These are phyloP conservation scores for Mesembryanthemum crystallinum DNA, from an alignment of 148 eudicot genomes.

Conservation along the genomic window DNA sequence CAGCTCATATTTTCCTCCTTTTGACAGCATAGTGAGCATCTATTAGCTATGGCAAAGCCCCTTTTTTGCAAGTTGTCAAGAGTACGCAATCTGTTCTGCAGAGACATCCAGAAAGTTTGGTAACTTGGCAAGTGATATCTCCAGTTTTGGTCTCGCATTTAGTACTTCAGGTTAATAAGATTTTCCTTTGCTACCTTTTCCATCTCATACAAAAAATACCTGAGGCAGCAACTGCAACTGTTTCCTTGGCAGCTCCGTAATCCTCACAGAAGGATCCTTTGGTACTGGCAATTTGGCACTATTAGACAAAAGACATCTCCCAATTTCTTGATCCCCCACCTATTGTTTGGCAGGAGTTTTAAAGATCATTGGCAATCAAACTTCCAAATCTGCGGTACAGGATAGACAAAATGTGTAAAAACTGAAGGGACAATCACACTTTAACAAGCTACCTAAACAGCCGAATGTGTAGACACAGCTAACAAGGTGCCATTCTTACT, in stretches of 20 bases:
- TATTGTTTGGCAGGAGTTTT: slow-evolving; percentile 19
- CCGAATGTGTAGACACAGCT: slow-evolving; percentile 9
- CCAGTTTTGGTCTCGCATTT: too few relatives aligned
- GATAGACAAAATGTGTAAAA: neutral
- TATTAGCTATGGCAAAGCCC: too few relatives aligned
- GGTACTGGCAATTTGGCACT: slow-evolving; percentile 84
- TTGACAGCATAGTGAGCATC: too few relatives aligned
- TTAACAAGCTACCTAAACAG: neutral
- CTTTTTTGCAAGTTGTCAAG: too few relatives aligned
- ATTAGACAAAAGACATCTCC: slow-evolving; percentile 92
- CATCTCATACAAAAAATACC: slow-evolving; percentile 39
- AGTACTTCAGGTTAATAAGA: too few relatives aligned
- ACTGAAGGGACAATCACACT: neutral
- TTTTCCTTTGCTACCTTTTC: too few relatives aligned
- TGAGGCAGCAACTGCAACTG: slow-evolving; percentile 78
- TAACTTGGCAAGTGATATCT: too few relatives aligned
- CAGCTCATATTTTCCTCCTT: too few relatives aligned
- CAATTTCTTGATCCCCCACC: slow-evolving; percentile 62
- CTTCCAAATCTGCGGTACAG: neutral
- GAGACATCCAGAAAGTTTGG: too few relatives aligned
- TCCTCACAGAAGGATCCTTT: slow-evolving; percentile 77
- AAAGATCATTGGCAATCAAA: slow-evolving; percentile 12
- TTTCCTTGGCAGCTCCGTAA: slow-evolving; percentile 74
- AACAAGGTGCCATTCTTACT: slow-evolving; percentile 35
- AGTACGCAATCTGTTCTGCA: too few relatives aligned